Conservation (phyloP, 1,284 basidiomycete genomes). For the Sporisorium exsertum region DNA sequence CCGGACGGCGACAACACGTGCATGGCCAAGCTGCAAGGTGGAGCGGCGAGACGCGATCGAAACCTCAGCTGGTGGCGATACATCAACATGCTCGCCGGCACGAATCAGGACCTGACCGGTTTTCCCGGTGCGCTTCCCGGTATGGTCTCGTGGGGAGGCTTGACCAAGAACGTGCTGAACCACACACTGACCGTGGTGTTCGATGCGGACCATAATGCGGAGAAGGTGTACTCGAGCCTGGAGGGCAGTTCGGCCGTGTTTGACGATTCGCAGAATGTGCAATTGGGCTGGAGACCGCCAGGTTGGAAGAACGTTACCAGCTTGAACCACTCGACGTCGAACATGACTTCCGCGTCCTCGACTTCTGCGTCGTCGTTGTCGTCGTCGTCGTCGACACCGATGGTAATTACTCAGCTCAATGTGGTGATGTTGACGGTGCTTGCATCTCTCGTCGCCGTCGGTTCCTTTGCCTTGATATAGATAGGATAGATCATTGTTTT, state of each 20-base stretch:
- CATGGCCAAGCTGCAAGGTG: slow-evolving; percentile 66
- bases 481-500: not conserved
- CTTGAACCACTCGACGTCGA: slow-evolving; percentile 13
- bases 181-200: slow-evolving; percentile 58
- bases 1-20: slow-evolving; percentile 64
- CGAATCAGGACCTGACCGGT: slow-evolving; percentile 57
- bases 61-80: slow-evolving; percentile 67
- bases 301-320: slow-evolving; percentile 55
- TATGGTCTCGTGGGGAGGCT: slow-evolving; percentile 46
- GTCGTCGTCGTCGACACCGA: not conserved
- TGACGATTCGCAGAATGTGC: slow-evolving; percentile 42
- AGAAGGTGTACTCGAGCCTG: slow-evolving; percentile 53
- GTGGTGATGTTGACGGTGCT: not conserved
- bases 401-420: not conserved
- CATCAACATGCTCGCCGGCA: slow-evolving; percentile 62
- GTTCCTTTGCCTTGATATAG: not conserved
- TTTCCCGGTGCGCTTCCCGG: slow-evolving; percentile 55
- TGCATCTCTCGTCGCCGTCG: not conserved
- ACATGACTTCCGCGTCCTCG: not conserved
- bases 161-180: slow-evolving; percentile 38
- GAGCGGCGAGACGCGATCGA: slow-evolving; percentile 61
- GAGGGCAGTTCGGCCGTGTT: slow-evolving; percentile 64
- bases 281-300: slow-evolving; percentile 63
- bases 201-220: slow-evolving; percentile 58
- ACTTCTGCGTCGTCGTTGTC: not conserved